These are phyloP conservation scores for Saccharomyces pastorianus DNA, from an alignment of 1,139 yeast species.

Conservation along the genomic window DNA sequence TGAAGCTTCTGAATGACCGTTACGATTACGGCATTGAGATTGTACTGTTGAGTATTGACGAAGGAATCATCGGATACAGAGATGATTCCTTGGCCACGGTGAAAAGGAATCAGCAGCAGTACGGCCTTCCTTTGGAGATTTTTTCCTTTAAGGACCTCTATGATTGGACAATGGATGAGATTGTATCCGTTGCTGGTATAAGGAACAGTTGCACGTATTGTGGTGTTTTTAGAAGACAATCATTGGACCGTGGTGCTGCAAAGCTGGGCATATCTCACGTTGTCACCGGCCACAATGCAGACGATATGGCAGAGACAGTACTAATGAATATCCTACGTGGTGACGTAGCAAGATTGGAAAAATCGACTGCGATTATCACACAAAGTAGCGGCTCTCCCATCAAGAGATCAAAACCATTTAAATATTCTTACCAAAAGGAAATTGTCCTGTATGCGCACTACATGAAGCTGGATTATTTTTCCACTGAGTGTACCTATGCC, in stretches of 20 bases:
- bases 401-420: slow-evolving; percentile 90
- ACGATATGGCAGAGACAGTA: slow-evolving; percentile 98
- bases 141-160: slow-evolving; percentile 84
- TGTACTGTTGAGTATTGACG: slow-evolving; percentile 82
- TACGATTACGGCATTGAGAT: slow-evolving; percentile 78
- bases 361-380: slow-evolving; percentile 81
- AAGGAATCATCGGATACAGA: slow-evolving; percentile 93
- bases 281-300: slow-evolving; percentile 98
- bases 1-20: slow-evolving; percentile 81
- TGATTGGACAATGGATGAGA: slow-evolving; percentile 97
- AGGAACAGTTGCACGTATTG: slow-evolving; percentile 95
- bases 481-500: slow-evolving; percentile 96
- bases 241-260: slow-evolving; percentile 93
- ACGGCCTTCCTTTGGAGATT: slow-evolving; percentile 79
- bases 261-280: slow-evolving; percentile 80
- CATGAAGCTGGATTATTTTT: slow-evolving; percentile 87
- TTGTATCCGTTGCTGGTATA: slow-evolving; percentile 90
- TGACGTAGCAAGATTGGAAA: slow-evolving; percentile 87
- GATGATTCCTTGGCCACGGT: slow-evolving; percentile 97
- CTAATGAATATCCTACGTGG: slow-evolving; percentile 91
- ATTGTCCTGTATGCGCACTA: slow-evolving; percentile 96
- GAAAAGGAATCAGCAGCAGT: slow-evolving; percentile 82
- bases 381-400: slow-evolving; percentile 70
- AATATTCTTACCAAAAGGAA: slow-evolving; percentile 93
- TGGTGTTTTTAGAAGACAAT: slow-evolving; percentile 94